Conservation (phyloP, 1,139 yeast genomes). For the Blastobotrys buckinghamii region DNA sequence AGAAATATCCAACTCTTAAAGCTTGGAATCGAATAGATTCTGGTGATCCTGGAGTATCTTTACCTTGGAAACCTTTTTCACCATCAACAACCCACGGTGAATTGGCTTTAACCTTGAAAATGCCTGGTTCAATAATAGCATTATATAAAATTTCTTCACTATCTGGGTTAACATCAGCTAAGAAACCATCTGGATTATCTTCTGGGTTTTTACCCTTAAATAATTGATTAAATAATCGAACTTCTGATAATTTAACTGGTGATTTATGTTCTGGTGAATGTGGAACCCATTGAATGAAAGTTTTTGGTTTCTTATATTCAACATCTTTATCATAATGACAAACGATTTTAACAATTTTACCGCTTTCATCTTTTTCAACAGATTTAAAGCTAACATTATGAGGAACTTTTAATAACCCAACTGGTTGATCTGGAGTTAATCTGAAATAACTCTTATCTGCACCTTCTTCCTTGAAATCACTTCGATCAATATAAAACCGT, state of each 20-base stretch:
- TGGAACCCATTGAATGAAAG: slow-evolving; percentile 97
- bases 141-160: slow-evolving; percentile 62
- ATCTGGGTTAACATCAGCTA: slow-evolving; percentile 74
- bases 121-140: slow-evolving; percentile 77
- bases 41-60: slow-evolving; percentile 53
- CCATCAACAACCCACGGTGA: slow-evolving; percentile 55
- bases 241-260: slow-evolving; percentile 62
- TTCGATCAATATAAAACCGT: slow-evolving; percentile 72
- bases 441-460: slow-evolving; percentile 59
- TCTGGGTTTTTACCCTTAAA: slow-evolving; percentile 91
- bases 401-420: slow-evolving; percentile 93
- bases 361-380: slow-evolving; percentile 55
- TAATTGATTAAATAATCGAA: slow-evolving; percentile 80
- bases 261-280: slow-evolving; percentile 52
- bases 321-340: slow-evolving; percentile 74
- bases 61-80: slow-evolving; percentile 38
- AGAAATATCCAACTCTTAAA: slow-evolving; percentile 92
- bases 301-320: slow-evolving; percentile 72
- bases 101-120: slow-evolving; percentile 56
- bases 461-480: slow-evolving; percentile 72
- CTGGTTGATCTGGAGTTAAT: slow-evolving; percentile 89
- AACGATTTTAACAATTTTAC: slow-evolving; percentile 62
- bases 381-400: slow-evolving; percentile 69
- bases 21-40: slow-evolving; percentile 98
- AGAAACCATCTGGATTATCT: slow-evolving; percentile 79